Conservation (phyloP, 306 rosid genomes). For the Citrullus mucosospermus region DNA sequence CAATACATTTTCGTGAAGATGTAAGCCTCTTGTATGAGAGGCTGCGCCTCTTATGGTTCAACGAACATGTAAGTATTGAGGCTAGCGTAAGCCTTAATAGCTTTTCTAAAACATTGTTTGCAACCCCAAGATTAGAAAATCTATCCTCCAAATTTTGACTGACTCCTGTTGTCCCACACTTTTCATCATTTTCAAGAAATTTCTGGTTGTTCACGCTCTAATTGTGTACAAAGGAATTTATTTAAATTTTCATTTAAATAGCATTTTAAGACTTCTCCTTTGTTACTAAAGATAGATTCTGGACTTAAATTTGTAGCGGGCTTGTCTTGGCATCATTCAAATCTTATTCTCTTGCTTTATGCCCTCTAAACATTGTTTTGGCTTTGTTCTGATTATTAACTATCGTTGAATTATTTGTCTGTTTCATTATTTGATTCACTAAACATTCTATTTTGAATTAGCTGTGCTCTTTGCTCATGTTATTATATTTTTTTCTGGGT, state of each 20-base stretch:
- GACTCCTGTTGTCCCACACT: not conserved
- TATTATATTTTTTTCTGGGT: conserved; percentile 7
- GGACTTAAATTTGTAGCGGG: not conserved
- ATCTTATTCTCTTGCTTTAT: not conserved
- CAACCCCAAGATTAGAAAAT: not conserved
- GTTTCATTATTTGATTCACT: not conserved
- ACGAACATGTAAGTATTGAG: too few species aligned
- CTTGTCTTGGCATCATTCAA: not conserved
- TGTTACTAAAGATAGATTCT: not conserved
- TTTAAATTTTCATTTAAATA: not conserved
- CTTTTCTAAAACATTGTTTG: not conserved
- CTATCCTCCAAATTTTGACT: not conserved
- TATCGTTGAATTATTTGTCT: not conserved
- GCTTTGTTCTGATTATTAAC: not conserved
- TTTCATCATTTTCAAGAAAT: not conserved
- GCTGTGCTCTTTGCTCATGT: not conserved
- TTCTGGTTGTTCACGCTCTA: not conserved
- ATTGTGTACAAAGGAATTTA: not conserved
- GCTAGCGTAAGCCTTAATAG: too few species aligned
- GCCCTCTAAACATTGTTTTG: not conserved
- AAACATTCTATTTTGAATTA: not conserved
- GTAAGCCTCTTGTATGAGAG: too few species aligned
- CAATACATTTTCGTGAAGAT: too few species aligned
- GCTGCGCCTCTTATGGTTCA: too few species aligned
- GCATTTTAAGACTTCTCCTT: not conserved